Evolutionary conservation across 371 early-diverging fungal species (phyloP), one percentile per base, ranked within the genome.

Genomic region (Paramicrosporidium saccamoebae): DNA sequence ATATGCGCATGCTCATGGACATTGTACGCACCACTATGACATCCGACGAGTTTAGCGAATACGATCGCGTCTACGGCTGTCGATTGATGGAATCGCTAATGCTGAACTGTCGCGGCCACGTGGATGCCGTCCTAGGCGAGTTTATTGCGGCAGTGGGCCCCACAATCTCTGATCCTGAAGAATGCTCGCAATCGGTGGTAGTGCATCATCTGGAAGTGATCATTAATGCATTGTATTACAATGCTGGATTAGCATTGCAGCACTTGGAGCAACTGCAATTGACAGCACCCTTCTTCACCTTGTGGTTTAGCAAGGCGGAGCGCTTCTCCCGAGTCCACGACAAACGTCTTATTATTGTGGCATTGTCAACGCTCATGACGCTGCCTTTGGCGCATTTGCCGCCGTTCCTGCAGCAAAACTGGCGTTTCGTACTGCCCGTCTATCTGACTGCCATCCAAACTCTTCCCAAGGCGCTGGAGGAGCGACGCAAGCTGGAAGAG

Each of bases 261-360:
- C 31, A 66, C 2, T 41, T 86, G 17, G 81, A 82, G 35, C 57
- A 62, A 31, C 46, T 58, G 24, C 41, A 52, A 20, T 59, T 54
- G 47, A 69, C 72, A 4, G 44, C 55, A 25, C 53, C 54, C 5
- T 67, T 82, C 48, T 74, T 82, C 31, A 50, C 50, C 2, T 38
- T 61, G 10, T 74, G 81, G 69, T 63, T 75, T 42, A 38, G 49
- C 19, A 48, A 50, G 17, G 29, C 72, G 11, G 52, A 51, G 19
- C 48, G 52, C 26, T 69, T 81, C 35, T 34, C 22, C 21, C 51
- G 79, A 23, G 84, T 86, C 3, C 75, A 79, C 34, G 88, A 86
- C 46, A 81, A 75, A 53, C 73, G 71, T 45, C 52, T 82, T 7
- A 52, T 54, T 5, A 68, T 86, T 20, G 35, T 73, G 17, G 55